Conservation (phyloP, 306 rosid genomes). For the Psophocarpus tetragonolobus region DNA sequence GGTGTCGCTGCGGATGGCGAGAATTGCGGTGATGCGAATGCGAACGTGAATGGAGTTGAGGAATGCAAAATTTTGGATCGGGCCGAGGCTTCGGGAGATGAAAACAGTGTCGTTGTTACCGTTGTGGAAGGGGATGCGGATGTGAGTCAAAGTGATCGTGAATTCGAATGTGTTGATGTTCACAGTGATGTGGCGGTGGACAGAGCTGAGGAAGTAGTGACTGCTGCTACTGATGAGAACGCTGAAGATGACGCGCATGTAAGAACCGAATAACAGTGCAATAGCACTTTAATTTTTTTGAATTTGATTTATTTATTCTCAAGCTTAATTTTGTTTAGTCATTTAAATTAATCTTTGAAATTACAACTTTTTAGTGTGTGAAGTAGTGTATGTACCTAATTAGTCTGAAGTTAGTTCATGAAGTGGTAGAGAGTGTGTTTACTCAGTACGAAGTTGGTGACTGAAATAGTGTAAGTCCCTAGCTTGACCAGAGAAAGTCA, state of each 20-base stretch:
- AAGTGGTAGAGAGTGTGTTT: background rate
- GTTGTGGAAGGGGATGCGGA: constrained; percentile 10
- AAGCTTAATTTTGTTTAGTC: background rate
- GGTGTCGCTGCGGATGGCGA: constrained; percentile 4
- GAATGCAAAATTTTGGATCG: background rate
- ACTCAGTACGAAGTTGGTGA: background rate
- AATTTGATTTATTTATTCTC: background rate
- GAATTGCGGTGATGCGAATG: constrained; percentile 1
- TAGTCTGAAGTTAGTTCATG: background rate
- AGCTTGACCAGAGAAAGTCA: background rate
- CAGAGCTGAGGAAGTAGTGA: background rate
- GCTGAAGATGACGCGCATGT: background rate
- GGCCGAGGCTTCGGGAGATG: constrained; percentile 19
- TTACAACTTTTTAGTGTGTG: background rate
- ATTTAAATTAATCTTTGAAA: background rate
- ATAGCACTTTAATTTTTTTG: background rate
- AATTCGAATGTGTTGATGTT: constrained; percentile 20
- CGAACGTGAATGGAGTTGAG: background rate
- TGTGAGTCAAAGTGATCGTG: constrained; percentile 15
- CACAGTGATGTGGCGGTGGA: background rate
- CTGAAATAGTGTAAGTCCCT: background rate
- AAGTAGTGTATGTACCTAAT: background rate
- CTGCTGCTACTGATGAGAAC: background rate
- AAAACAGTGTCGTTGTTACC: background rate
- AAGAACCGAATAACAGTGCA: background rate